phyloP scores from a whole-genome alignment of 2,329 filamentous ascomycete genomes.

The Lecanicillium sp. region DNA sequence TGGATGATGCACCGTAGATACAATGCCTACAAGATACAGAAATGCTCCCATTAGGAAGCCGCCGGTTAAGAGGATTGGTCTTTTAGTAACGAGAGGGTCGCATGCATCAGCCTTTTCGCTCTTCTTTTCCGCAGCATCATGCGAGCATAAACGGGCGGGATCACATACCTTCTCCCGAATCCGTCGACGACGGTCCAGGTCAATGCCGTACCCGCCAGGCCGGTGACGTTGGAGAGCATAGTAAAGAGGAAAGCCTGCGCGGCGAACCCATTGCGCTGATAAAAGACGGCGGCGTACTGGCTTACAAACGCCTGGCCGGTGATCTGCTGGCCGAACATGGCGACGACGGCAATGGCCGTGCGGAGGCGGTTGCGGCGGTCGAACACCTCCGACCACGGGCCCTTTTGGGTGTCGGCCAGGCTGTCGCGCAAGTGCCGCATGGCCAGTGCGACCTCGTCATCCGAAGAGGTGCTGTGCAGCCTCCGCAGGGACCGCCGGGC shows the following conservation, averaged over 20 bases:
- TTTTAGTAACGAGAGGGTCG: neutral
- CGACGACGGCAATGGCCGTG: constrained; percentile 22
- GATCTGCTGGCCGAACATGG: constrained; percentile 27
- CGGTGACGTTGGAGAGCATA: constrained; percentile 16
- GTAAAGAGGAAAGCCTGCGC: constrained; percentile 21
- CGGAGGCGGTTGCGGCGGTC: constrained; percentile 17
- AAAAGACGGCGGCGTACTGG: constrained; percentile 26
- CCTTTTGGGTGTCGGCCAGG: constrained; percentile 17
- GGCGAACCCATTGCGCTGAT: constrained; percentile 22
- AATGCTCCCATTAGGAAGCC: constrained; percentile 20
- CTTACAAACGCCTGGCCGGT: constrained; percentile 26
- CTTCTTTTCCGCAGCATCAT: too few relatives aligned
- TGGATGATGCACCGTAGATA: constrained; percentile 10
- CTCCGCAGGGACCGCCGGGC: constrained; percentile 27
- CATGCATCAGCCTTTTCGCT: too few relatives aligned
- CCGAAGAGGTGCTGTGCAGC: constrained; percentile 24
- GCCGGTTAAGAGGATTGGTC: constrained; percentile 21
- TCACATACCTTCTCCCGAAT: constrained; percentile 17
- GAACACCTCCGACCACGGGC: constrained; percentile 21
- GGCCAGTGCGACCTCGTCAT: constrained; percentile 20
- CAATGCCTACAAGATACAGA: constrained; percentile 20
- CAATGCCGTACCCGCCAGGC: constrained; percentile 13
- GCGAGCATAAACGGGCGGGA: neutral
- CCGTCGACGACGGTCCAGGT: constrained; percentile 22
- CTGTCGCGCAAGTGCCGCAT: constrained; percentile 18